These are phyloP conservation scores for Wickerhamomyces sp. DNA, from an alignment of 1,139 yeast species.

Conservation along the genomic window DNA sequence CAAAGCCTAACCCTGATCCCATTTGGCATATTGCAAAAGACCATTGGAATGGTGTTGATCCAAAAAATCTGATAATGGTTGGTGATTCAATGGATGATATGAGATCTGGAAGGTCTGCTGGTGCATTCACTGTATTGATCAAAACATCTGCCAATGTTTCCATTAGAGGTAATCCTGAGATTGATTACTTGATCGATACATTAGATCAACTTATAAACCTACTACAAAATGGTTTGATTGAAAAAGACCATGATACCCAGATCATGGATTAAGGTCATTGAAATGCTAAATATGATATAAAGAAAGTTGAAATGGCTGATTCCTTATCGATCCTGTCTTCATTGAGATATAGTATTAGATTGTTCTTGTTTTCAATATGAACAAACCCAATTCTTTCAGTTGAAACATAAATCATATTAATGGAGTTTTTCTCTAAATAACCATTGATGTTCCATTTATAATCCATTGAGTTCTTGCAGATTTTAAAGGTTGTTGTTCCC, in stretches of 20 bases:
- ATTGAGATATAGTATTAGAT: slow-evolving; percentile 9
- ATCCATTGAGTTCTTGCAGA: slow-evolving; percentile 4
- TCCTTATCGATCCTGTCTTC: slow-evolving; percentile 10
- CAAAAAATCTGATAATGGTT: slow-evolving; percentile 53
- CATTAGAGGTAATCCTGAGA: slow-evolving; percentile 30
- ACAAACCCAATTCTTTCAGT: slow-evolving; percentile 14
- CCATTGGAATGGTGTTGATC: slow-evolving; percentile 35
- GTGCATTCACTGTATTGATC: slow-evolving; percentile 48
- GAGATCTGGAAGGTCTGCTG: slow-evolving; percentile 54
- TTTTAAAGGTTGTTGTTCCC: slow-evolving; percentile 2
- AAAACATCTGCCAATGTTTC: slow-evolving; percentile 43
- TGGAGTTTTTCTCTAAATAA: slow-evolving; percentile 13
- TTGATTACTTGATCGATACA: slow-evolving; percentile 38
- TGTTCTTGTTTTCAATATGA: slow-evolving; percentile 1
- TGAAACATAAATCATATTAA: slow-evolving; percentile 2
- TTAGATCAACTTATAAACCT: slow-evolving; percentile 38
- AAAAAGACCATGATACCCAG: too few relatives aligned
- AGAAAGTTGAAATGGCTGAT: slow-evolving; percentile 11
- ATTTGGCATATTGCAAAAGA: slow-evolving; percentile 43
- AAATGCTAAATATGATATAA: slow-evolving; percentile 9
- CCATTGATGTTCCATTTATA: slow-evolving; percentile 18
- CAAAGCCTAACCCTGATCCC: slow-evolving; percentile 63
- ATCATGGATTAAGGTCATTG: background rate
- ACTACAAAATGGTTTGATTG: slow-evolving; percentile 28
- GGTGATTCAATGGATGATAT: slow-evolving; percentile 67